These are phyloP conservation scores for Rhodotorula taiwanensis DNA, from an alignment of 768 basidiomycete species.

Conservation along the genomic window DNA sequence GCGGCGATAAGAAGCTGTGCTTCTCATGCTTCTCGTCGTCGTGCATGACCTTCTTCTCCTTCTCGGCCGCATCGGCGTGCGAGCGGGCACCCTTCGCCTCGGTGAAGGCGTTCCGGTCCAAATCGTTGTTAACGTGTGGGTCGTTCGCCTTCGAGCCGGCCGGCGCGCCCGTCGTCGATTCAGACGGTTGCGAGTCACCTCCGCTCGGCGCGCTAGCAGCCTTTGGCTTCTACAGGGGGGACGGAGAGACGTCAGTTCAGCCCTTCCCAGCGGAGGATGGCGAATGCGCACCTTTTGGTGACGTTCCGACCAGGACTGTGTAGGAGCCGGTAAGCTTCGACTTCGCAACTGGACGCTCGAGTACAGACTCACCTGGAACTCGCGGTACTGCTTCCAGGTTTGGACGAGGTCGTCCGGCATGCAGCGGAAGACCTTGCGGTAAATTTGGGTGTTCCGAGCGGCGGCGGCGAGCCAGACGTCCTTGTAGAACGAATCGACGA, in stretches of 20 bases:
- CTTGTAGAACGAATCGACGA: conserved; percentile 81
- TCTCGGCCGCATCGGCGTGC: too few species aligned
- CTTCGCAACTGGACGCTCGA: too few species aligned
- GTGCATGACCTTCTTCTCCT: too few species aligned
- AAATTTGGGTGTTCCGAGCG: conserved; percentile 89
- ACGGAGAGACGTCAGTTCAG: background rate
- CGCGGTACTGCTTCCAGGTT: conserved; percentile 93
- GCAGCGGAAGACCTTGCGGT: conserved; percentile 86
- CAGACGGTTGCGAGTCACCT: too few species aligned
- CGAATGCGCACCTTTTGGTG: conserved; percentile 33
- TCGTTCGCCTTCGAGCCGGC: too few species aligned
- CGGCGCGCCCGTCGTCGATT: too few species aligned
- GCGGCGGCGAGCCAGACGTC: conserved; percentile 68
- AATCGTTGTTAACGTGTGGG: too few species aligned
- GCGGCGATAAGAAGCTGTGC: conserved; percentile 10
- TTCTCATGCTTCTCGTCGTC: background rate
- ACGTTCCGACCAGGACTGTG: conserved; percentile 62
- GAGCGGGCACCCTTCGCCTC: too few species aligned
- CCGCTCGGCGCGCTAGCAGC: too few species aligned
- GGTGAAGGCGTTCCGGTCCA: too few species aligned
- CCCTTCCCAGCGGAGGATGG: too few species aligned
- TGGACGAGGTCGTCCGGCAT: conserved; percentile 86
- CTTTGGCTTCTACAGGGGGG: conserved; percentile 31
- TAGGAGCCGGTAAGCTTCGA: too few species aligned
- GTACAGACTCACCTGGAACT: conserved; percentile 49